Base-by-base conservation (phyloP, 225 moss, liverwort and hornwort species). In the Physcomitrellopsis africana region DNA sequence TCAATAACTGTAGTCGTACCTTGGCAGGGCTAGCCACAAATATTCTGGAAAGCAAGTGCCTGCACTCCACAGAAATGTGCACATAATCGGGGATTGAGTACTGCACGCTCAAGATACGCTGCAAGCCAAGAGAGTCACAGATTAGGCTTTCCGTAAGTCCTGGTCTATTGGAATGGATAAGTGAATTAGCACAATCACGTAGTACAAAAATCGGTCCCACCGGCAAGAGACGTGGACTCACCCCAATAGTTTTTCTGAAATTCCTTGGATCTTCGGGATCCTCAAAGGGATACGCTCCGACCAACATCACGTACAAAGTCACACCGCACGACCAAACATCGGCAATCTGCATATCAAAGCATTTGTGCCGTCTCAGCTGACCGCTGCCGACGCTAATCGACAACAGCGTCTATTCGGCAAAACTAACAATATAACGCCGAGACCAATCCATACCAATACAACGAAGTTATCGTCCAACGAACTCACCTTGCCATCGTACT, bases 11-110 rank as follows among this genome's bases (percentile, higher is more conserved):
- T 37, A 7, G 0, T 19, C 1, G 37, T 83, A 83, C 88, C 88
- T 86, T 99, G 2, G 89, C 74, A 1, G 97, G 99, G 41, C 95
- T 99, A 22, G 99, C 94, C 60, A 99, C 99, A 75, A 99, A 99
- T 22, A 99, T 99, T 32, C 93, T 87, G 10, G 95, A 95, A 23
- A 99, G 83, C 71, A 99, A 79, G 70, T 95, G 95, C 15, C 92
- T 84, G 68, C 99, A 99, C 49, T 99, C 99, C 53, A 82, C 78
- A 11, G 99, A 95, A 44, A 95, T 95, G 85, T 93, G 94, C 37
- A 99, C 90, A 45, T 93, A 95, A 60, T 94, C 94, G n/a, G 99
- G 95, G 64, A 99, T 92, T 1, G 95, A 83, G 70, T 92, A 89
- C 42, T 89, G 89, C 49, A 87, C 89, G 67, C 88, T 88, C 73